A percentile compares a stretch with the other conserved stretches of the same genome.
These are phyloP conservation scores for Kodamaea sagamina DNA, from an alignment of 805 yeast species.

Conservation along the genomic window DNA sequence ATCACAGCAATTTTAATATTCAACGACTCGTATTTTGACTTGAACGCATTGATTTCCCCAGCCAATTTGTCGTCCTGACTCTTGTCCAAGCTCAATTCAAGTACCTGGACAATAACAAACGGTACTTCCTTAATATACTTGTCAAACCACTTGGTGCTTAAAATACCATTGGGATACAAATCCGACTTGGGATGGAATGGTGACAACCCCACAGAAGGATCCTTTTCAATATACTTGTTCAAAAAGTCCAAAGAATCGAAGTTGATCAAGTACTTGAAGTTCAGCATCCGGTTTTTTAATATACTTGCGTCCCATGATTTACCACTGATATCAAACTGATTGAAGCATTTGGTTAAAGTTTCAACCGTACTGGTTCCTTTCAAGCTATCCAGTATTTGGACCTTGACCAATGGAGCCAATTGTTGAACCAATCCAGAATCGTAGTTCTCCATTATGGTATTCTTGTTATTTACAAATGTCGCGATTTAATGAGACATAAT, in stretches of 20 bases:
- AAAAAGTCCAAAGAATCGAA: slow-evolving; percentile 6
- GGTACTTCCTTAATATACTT: slow-evolving; percentile 36
- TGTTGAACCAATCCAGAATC: slow-evolving; percentile 29
- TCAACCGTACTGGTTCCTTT: slow-evolving; percentile 15
- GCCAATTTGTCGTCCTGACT: slow-evolving; percentile 13
- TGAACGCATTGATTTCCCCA: slow-evolving; percentile 19
- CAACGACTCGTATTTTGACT: slow-evolving; percentile 13
- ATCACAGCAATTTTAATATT: slow-evolving; percentile 27
- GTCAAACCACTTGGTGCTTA: slow-evolving; percentile 36
- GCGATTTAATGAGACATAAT: background rate
- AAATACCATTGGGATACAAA: slow-evolving; percentile 29
- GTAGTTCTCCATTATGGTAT: slow-evolving; percentile 45
- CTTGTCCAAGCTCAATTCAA: slow-evolving; percentile 22
- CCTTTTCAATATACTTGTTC: slow-evolving; percentile 10
- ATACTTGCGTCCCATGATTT: slow-evolving; percentile 41
- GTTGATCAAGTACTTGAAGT: slow-evolving; percentile 31
- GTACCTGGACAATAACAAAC: slow-evolving; percentile 29
- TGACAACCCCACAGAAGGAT: slow-evolving; percentile 20
- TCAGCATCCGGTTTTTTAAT: slow-evolving; percentile 37
- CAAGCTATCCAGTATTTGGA: slow-evolving; percentile 16
- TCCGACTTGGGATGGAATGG: slow-evolving; percentile 40
- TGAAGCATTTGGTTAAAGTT: slow-evolving; percentile 14
- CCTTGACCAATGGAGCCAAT: slow-evolving; percentile 37
- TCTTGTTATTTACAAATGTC: background rate
- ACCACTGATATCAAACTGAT: slow-evolving; percentile 21